Percentiles rank a stretch among this genome's conserved stretches.
These are phyloP conservation scores for Epichloe sp. DNA, from an alignment of 2,329 filamentous ascomycete genomes.

Conservation along the genomic window DNA sequence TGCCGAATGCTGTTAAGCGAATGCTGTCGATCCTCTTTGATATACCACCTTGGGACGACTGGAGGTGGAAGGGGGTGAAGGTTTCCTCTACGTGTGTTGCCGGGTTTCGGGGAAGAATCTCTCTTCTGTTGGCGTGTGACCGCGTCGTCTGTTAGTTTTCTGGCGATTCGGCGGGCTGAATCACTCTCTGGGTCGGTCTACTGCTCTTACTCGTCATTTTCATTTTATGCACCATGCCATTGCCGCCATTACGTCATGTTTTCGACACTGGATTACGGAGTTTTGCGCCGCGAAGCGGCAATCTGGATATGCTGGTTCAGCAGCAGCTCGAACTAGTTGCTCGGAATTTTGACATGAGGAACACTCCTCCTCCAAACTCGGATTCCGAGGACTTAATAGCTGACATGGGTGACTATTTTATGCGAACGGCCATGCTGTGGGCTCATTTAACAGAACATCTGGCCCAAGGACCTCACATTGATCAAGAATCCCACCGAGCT, in stretches of 20 bases:
- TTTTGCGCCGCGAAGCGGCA: conserved; percentile 1
- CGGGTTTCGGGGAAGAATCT: no score
- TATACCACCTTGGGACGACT: no score
- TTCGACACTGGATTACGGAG: conserved; percentile 16
- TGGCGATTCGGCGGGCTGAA: not conserved
- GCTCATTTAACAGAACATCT: conserved; percentile 21
- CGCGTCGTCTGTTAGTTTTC: not conserved
- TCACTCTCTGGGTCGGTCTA: not conserved
- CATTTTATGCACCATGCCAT: conserved; percentile 9
- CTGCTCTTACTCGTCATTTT: not conserved
- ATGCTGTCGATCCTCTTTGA: no score
- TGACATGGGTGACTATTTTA: conserved; percentile 24
- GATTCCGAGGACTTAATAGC: conserved; percentile 17
- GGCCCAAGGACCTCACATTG: conserved; percentile 20
- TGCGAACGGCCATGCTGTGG: conserved; percentile 21
- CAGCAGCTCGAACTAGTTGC: conserved; percentile 15
- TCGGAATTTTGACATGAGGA: conserved; percentile 11
- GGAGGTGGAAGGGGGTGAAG: not conserved
- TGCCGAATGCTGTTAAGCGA: no score
- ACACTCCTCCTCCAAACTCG: conserved; percentile 7
- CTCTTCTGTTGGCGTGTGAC: not conserved
- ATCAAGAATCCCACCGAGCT: conserved; percentile 14
- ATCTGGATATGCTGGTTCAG: conserved; percentile 17
- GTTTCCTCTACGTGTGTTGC: no score
- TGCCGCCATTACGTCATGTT: conserved; percentile 13